Conservation (phyloP, 2,329 filamentous ascomycete genomes). For the Decorospora gaudefroyi region DNA sequence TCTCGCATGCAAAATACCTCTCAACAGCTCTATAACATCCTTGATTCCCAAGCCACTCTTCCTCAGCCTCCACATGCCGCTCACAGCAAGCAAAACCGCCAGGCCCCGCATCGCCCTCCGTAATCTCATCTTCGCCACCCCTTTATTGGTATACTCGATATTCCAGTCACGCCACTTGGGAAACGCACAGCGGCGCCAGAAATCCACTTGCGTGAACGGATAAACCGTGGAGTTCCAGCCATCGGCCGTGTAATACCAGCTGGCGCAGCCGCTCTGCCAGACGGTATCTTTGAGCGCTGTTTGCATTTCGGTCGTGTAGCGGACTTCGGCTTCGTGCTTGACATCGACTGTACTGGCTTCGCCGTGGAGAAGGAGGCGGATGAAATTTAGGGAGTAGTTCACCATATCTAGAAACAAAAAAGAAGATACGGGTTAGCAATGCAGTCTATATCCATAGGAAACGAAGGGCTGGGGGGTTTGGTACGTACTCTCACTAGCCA, state of each 20-base stretch:
- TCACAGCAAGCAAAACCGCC: constrained; percentile 24
- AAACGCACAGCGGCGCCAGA: constrained; percentile 57
- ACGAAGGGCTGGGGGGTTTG: background rate
- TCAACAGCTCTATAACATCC: constrained; percentile 25
- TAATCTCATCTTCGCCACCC: constrained; percentile 43
- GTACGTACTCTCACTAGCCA: constrained; percentile 59
- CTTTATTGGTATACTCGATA: constrained; percentile 56
- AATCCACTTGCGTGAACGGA: constrained; percentile 56
- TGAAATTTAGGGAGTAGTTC: constrained; percentile 63
- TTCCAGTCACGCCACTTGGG: constrained; percentile 61
- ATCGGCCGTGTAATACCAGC: constrained; percentile 75
- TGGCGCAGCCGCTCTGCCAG: constrained; percentile 57
- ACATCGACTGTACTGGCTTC: constrained; percentile 87
- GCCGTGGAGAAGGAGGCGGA: constrained; percentile 76
- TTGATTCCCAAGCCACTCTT: constrained; percentile 29
- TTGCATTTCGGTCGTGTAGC: constrained; percentile 52
- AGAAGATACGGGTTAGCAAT: too few species aligned
- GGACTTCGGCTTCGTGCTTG: constrained; percentile 77
- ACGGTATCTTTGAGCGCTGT: constrained; percentile 57
- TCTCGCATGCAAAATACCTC: constrained; percentile 14
- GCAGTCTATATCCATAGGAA: too few species aligned
- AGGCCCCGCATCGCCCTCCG: constrained; percentile 24
- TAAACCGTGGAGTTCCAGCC: constrained; percentile 77
- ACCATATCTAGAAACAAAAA: constrained; percentile 57
- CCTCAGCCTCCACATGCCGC: constrained; percentile 33